These are phyloP conservation scores for Symbiodinium natans DNA, from an alignment of 73 alveolate genomes.

Conservation along the genomic window DNA sequence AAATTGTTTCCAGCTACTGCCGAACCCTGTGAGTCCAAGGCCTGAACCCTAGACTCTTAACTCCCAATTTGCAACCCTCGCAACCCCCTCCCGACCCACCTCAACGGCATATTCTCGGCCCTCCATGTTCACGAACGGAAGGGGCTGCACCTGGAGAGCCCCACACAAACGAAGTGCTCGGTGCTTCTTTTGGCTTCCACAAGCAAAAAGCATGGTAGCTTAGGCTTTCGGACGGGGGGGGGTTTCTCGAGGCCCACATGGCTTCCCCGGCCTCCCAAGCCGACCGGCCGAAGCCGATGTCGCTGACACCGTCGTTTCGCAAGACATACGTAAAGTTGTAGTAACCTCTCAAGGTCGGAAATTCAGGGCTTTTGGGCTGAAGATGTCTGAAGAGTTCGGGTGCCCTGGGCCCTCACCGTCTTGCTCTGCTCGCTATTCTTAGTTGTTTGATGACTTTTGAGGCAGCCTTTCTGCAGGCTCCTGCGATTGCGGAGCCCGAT, in stretches of 20 bases:
- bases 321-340: slow-evolving; percentile 80
- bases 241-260: neutral
- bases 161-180: neutral
- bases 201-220: neutral
- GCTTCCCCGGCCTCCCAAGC: slow-evolving; percentile 43
- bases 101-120: slow-evolving; percentile 79
- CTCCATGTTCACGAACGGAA: slow-evolving; percentile 23
- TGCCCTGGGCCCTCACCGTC: no score
- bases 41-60: neutral
- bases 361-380: neutral
- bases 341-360: slow-evolving; percentile 18
- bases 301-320: slow-evolving; percentile 50
- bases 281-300: slow-evolving; percentile 83
- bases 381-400: no score
- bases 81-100: neutral
- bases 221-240: neutral
- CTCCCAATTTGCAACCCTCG: neutral
- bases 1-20: no score
- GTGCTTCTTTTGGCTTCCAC: neutral
- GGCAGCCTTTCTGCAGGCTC: no score
- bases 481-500: no score
- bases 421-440: no score
- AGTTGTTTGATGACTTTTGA: no score
- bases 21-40: no score
- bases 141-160: slow-evolving; percentile 40